Percentiles rank a stretch among this genome's conserved stretches.
These are phyloP conservation scores for Cutaneotrichosporon curvatum DNA, from an alignment of 1,284 basidiomycete species.

Conservation along the genomic window DNA sequence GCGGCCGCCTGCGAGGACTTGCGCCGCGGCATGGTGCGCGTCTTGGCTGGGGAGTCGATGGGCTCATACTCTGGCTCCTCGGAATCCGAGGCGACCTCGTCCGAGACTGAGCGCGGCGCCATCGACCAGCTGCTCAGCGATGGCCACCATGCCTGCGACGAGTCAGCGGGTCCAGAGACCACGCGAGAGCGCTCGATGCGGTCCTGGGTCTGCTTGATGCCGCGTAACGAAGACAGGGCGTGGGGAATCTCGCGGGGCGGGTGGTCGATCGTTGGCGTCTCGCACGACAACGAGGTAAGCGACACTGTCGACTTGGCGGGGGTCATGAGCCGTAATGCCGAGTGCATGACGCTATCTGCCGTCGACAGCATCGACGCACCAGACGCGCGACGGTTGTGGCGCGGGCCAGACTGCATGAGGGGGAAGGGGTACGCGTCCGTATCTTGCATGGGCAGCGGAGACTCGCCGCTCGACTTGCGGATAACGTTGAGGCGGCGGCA, in stretches of 20 bases:
- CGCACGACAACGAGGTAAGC: conserved; percentile 9
- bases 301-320: conserved; percentile 26
- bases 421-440: conserved; percentile 21
- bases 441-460: neutral
- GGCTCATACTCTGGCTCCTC: no score
- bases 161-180: neutral
- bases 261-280: neutral
- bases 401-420: neutral
- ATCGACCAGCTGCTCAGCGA: conserved; percentile 14
- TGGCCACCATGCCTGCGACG: conserved; percentile 15
- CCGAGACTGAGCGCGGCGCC: no score
- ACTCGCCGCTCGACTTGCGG: conserved; percentile 9
- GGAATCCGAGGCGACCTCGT: no score
- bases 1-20: neutral
- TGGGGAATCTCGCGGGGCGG: neutral
- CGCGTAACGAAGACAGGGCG: conserved; percentile 4
- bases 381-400: conserved; percentile 10
- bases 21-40: no score
- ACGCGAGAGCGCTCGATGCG: neutral
- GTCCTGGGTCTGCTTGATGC: conserved; percentile 8
- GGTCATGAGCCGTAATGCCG: conserved; percentile 11
- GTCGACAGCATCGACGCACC: conserved; percentile 12
- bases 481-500: conserved; percentile 32
- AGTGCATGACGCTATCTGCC: conserved; percentile 7
- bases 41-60: no score